Evolutionary conservation across 2,329 filamentous ascomycete genomes (phyloP).

Genomic region (Davidsoniella australis): DNA sequence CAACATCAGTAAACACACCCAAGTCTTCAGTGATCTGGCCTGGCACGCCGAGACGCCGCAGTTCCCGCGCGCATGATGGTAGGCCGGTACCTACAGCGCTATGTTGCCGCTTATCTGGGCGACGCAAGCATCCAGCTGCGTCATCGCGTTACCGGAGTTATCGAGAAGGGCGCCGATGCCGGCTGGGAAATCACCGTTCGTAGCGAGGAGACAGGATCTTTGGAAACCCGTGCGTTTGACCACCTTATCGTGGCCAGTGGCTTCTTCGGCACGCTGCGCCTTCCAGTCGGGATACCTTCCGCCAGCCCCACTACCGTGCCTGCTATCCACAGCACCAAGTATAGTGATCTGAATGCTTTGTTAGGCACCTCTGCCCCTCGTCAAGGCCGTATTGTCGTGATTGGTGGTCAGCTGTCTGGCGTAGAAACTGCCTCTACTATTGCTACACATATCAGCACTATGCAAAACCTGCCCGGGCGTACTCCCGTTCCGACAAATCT

Average conservation of each 20-base stretch:
- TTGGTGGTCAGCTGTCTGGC: conserved; percentile 71
- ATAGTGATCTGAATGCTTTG: conserved; percentile 36
- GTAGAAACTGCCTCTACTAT: conserved; percentile 60
- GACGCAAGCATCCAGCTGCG: conserved; percentile 27
- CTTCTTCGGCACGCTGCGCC: conserved; percentile 49
- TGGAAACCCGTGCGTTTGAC: conserved; percentile 41
- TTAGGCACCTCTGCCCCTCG: conserved; percentile 22
- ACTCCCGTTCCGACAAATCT: conserved; percentile 28
- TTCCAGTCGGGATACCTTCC: conserved; percentile 27
- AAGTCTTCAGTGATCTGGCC: conserved; percentile 54
- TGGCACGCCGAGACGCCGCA: conserved; percentile 46
- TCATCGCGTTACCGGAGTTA: conserved; percentile 30
- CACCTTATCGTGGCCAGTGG: conserved; percentile 57
- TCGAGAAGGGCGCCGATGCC: conserved; percentile 20
- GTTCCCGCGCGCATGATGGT: conserved; percentile 64
- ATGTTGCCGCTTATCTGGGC: conserved; percentile 39
- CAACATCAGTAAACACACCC: conserved; percentile 64
- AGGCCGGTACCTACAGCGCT: conserved; percentile 52
- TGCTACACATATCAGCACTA: conserved; percentile 52
- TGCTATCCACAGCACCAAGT: conserved; percentile 51
- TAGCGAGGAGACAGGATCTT: conserved; percentile 18
- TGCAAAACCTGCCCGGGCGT: conserved; percentile 30
- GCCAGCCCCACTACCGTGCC: conserved; percentile 23
- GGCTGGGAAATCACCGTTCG: conserved; percentile 27
- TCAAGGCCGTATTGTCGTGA: conserved; percentile 49